phyloP scores from a whole-genome alignment of 345 rosid species.

The Microthlaspi erraticum region DNA sequence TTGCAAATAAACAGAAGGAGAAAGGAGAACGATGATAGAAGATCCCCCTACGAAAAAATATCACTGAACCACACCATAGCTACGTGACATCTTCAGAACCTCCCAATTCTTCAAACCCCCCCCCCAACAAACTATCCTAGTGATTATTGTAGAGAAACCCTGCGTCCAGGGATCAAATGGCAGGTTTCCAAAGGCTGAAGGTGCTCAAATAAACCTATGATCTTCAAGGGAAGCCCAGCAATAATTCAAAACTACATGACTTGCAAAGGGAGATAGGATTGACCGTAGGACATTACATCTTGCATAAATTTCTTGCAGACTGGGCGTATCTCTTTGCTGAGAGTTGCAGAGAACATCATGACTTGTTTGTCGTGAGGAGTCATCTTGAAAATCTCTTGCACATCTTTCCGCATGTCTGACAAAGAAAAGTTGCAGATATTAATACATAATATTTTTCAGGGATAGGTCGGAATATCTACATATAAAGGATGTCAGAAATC shows the following conservation, averaged over 20 bases:
- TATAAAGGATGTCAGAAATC: neutral
- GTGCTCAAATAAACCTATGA: neutral
- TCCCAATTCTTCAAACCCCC: neutral
- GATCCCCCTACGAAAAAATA: neutral
- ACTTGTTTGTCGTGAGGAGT: slow-evolving; percentile 99
- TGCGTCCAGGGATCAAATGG: neutral
- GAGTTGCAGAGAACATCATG: slow-evolving; percentile 99
- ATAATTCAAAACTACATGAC: slow-evolving; percentile 50
- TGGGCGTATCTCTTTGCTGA: slow-evolving; percentile 99
- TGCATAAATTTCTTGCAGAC: slow-evolving; percentile 99
- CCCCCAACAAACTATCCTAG: slow-evolving; percentile 12
- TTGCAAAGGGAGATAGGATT: slow-evolving; percentile 63
- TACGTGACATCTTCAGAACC: slow-evolving; percentile 2
- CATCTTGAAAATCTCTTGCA: slow-evolving; percentile 98
- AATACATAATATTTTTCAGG: neutral
- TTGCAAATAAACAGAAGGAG: neutral
- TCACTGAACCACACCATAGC: neutral
- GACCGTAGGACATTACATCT: slow-evolving; percentile 91
- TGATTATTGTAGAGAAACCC: neutral
- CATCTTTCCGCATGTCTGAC: slow-evolving; percentile 95
- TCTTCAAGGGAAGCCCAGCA: slow-evolving; percentile 48
- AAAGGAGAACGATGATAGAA: neutral
- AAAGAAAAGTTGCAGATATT: neutral
- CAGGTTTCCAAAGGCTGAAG: neutral
- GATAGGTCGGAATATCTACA: neutral